Base-by-base conservation (phyloP, 2,329 filamentous ascomycete species). In the Cladophialophora yegresii region DNA sequence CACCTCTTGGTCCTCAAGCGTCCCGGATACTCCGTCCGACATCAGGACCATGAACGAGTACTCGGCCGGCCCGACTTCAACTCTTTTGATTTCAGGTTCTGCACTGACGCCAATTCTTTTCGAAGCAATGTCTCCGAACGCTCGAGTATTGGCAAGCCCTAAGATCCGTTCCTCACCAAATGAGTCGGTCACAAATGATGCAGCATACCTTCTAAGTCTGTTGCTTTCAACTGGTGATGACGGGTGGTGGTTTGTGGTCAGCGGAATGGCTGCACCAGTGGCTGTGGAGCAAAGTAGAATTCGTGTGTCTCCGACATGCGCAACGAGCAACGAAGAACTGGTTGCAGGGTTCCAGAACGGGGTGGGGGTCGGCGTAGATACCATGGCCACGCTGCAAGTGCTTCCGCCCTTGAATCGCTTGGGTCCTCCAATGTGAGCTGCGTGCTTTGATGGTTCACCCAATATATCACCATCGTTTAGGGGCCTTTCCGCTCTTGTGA, bases 111-210 rank as follows among this genome's bases (percentile, higher is more conserved):
- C 95, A 58, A 98, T 89, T 59, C 93, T 89, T 78, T 99, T 99
- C 63, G 88, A 91, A 36, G 85, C 85, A 78, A 97, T 92, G 79
- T 99, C 95, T 28, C 95, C 95, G 75, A 99, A 98, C 3, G 95
- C 85, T 32, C 95, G 90, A 33, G 91, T 96, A 78, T 99, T 99
- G 71, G 95, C 95, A 0, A 99, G 84, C 0, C 95, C 93, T 13
- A 88, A 88, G 77, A 99, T 95, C 71, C 95, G 92, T 78, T 98
- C 93, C 78, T 99, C 95, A 73, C 95, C 95, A 76, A 99, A 99
- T 36, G 91, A 96, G 78, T 99, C 95, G 0, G 93, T 95, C 20
- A 96, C 89, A 75, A 98, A 93, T 2, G 89, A 89, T 32, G 90
- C 86, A 1, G 92, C 90, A 75, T 93, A 98, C 55, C 93, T 88